Percentiles rank a stretch among this genome's conserved stretches.
phyloP scores from a whole-genome alignment of 176 grass and related monocot genomes.

The Rhipidocladum racemiflorum region DNA sequence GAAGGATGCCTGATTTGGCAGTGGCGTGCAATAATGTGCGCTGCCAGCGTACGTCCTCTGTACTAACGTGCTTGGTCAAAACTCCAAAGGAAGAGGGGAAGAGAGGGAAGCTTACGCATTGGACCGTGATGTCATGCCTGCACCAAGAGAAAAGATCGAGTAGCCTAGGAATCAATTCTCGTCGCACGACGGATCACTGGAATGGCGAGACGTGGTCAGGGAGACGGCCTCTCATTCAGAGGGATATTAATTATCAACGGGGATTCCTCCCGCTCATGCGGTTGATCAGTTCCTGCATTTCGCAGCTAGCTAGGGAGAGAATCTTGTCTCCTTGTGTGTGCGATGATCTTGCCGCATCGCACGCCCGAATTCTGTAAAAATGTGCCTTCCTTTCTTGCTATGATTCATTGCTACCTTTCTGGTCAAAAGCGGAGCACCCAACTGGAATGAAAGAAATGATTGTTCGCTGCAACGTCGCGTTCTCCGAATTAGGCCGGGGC shows the following conservation, averaged over 20 bases:
- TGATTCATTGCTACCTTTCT: not conserved
- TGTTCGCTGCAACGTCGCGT: not conserved
- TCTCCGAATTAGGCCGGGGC: not conserved
- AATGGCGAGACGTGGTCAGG: not conserved
- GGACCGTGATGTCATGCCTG: not conserved
- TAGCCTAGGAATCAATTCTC: not conserved
- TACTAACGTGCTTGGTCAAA: not conserved
- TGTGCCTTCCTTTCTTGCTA: not conserved
- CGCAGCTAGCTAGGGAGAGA: not conserved
- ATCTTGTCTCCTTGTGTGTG: not conserved
- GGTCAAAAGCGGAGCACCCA: not conserved
- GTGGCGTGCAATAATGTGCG: not conserved
- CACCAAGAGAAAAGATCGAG: not conserved
- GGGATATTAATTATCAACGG: not conserved
- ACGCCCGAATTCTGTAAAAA: not conserved
- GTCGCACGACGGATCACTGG: not conserved
- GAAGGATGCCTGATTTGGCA: not conserved
- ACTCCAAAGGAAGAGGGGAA: not conserved
- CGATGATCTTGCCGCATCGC: not conserved
- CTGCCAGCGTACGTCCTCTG: not conserved
- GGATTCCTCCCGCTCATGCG: not conserved
- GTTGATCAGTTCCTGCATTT: not conserved
- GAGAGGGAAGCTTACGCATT: not conserved
- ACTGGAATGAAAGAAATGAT: not conserved
- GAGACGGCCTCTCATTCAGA: not conserved